Evolutionary conservation across 1,139 yeast species (phyloP), one percentile per base, ranked within the genome.

Genomic region (Pichia sp.): DNA sequence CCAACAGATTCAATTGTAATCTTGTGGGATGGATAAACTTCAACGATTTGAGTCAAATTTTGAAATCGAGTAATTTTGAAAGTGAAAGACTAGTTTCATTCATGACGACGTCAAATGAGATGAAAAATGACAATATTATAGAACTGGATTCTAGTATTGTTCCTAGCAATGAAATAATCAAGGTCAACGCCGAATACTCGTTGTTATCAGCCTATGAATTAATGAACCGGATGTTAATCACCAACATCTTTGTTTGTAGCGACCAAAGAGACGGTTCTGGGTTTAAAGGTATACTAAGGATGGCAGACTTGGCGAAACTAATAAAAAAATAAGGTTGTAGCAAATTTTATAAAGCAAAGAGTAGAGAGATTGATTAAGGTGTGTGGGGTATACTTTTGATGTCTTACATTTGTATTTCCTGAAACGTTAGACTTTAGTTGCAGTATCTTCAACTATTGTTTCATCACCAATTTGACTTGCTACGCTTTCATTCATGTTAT

Each of bases 201-300:
- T 55, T 69, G 23, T 53, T 68, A 23, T 67, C 72, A 1, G 65
- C 63, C 1, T 69, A 68, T 52, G 68, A 69, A 45, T 57, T 70
- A 29, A 63, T 71, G 51, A 67, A 67, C 47, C 65, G 67, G 50
- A 53, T 71, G 59, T 64, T 64, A 19, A 47, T 65, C 26, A 60
- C 61, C 10, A 59, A 62, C 40, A 49, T 66, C 8, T 65, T 65
- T 51, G 61, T 66, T 32, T 60, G 64, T 31, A 19, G 45, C 23
- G 42, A 47, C 41, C 47, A 29, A 15, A 41, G 42, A 45, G 30
- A 34, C 15, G 59, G 55, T 2, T 50, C 57, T 32, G 44, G 54
- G 5, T 64, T 69, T 26, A 58, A 57, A 40, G 72, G 73, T 6
- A 45, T 69, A 19, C 53, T 70, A 23, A 64, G 64, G 29, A 62